Evolutionary conservation across 306 rosid species (phyloP), one percentile per base, ranked within the genome.

Genomic region (Astragalus glycyphyllos): DNA sequence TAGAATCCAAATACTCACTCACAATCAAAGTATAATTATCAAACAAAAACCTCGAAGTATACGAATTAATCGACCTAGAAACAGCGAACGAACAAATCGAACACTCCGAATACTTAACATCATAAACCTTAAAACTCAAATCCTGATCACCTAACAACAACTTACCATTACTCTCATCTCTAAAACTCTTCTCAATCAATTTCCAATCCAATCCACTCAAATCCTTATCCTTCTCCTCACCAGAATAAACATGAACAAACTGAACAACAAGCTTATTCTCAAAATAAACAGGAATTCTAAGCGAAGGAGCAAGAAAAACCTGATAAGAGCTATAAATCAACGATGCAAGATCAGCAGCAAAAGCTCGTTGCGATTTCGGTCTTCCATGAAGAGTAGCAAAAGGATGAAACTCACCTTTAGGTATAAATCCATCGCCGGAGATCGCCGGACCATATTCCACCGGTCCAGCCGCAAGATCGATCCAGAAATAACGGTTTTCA

Each of bases 1-100:
- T 95, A 0, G 97, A 91, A 51, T 95, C 99, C 91, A 95, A 82
- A 82, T 95, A 91, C 86, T 95, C 99, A 29, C 88, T 95, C 76
- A 86, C 99, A 63, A 95, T 87, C 90, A 95, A 71, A 51, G 99
- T 95, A 70, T 91, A 87, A 64, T 95, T 95, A 59, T 85, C 89
- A 71, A 95, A 95, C 83, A 95, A 64, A 68, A 87, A 95, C 86
- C 99, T 85, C 3, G 99, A 91, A 1, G 97, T 95, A 35, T 77
- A 95, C 5, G 99, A 89, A 73, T 86, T 87, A 11, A 78, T 83
- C 12, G 99, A 79, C 72, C 91, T 73, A 1, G 97, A 84, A 62
- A 95, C 69, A 0, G 99, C 99, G 6, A 84, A 91, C 0, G 97
- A 76, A 16, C 99, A 95, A 61, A 94, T 68, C 0, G 88, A 61